Evolutionary conservation across 2,329 filamentous ascomycete genomes (phyloP).

Genomic region (Botrytis hyacinthi): DNA sequence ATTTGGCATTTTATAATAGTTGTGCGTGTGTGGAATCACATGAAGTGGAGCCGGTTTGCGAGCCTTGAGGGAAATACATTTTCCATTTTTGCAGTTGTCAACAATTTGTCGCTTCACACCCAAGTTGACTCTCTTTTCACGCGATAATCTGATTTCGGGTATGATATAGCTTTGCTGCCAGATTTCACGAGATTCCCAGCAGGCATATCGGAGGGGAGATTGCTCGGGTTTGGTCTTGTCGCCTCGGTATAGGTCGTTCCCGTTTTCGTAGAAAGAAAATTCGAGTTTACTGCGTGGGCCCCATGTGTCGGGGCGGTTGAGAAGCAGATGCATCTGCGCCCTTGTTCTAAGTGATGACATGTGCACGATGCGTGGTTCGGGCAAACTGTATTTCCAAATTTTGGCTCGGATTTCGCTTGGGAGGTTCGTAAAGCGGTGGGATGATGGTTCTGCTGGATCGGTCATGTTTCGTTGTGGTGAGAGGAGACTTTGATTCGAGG

Average conservation of each 20-base stretch:
- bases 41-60: rapidly evolving
- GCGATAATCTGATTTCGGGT: not conserved
- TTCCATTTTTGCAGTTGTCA: not conserved
- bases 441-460: not conserved
- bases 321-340: not conserved
- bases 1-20: not conserved
- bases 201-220: not conserved
- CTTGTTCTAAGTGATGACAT: not conserved
- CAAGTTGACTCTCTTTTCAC: not conserved
- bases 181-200: not conserved
- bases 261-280: not conserved
- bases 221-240: not conserved
- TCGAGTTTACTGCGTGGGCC: too few relatives aligned
- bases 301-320: not conserved
- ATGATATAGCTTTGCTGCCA: not conserved
- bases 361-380: not conserved
- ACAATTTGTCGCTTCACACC: rapidly evolving
- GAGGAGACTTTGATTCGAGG: not conserved
- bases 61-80: not conserved
- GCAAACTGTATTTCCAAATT: not conserved
- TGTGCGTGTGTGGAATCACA: not conserved
- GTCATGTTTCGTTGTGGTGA: not conserved
- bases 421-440: not conserved
- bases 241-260: not conserved
- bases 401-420: not conserved